Evolutionary conservation across 306 rosid species (phyloP), one percentile per base, ranked within the genome.

Genomic region (Ziziphus jujuba): DNA sequence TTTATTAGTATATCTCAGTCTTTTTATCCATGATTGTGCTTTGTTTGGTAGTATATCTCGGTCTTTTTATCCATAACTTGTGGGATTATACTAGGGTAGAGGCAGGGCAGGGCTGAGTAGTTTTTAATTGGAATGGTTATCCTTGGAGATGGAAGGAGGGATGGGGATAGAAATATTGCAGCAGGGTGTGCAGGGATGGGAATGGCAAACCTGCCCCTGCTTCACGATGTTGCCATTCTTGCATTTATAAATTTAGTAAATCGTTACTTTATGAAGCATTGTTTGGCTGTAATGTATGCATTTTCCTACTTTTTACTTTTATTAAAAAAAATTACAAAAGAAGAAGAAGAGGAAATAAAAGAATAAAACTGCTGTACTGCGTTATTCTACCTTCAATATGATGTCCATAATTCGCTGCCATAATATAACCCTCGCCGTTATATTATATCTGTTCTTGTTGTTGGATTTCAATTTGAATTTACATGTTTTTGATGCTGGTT

Each of bases 381-480:
- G n/a, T n/a, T n/a, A n/a, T n/a, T n/a, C 7, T 34, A 9, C 16
- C 24, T 14, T 36, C 56, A 69, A 58, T 34, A 31, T 63, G 47
- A 65, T 48, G 36, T 4, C 9, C 13, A 25, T 9, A 40, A 9
- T 67, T 67, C 51, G 10, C 14, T 49, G 56, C 59, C 68, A 15
- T 23, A 31, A 52, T 16, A 6, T 7, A 33, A 23, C 34, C 63
- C 54, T 45, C 63, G 19, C 51, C 47, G 66, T 59, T 34, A 15
- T 24, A 16, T 22, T 35, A 43, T 63, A 34, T 44, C 33, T 51
- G 59, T 73, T 65, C 40, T 59, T 66, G 82, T 55, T 63, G 36
- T 63, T 64, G 57, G 57, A 63, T 63, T 23, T 49, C 21, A 8
- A 61, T 6, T 24, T 59, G 50, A 59, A 48, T 33, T 51, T 65